Percentiles rank a stretch among this genome's conserved stretches.
These are phyloP conservation scores for Didymella keratinophila DNA, from an alignment of 2,329 filamentous ascomycete species.

Conservation along the genomic window DNA sequence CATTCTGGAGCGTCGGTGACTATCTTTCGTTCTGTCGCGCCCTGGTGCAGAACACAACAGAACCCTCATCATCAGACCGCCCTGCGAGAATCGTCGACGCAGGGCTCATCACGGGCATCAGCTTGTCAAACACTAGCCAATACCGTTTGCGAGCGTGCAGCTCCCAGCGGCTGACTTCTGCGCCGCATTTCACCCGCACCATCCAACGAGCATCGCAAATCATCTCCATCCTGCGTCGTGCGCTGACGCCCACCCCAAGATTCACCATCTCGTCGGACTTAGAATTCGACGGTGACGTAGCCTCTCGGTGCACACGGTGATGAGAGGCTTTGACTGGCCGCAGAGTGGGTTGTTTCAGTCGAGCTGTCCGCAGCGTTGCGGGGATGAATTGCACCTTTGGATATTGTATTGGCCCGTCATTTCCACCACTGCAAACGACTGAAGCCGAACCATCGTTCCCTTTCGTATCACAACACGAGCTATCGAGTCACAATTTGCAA, in stretches of 20 bases:
- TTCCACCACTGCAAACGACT: neutral
- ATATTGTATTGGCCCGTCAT: too few relatives aligned
- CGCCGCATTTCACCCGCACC: slow-evolving; percentile 14
- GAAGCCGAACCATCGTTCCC: slow-evolving; percentile 3
- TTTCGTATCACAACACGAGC: neutral
- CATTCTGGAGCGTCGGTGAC: slow-evolving; percentile 19
- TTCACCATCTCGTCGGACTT: slow-evolving; percentile 1
- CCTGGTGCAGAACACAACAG: slow-evolving; percentile 2
- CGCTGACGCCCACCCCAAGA: slow-evolving; percentile 15
- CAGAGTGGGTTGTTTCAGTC: slow-evolving; percentile 12
- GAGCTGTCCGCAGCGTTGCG: slow-evolving; percentile 1
- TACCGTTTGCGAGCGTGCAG: slow-evolving; percentile 9
- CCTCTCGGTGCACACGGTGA: slow-evolving; percentile 2
- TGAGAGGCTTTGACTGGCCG: slow-evolving; percentile 12
- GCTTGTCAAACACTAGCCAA: slow-evolving; percentile 16
- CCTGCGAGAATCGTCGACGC: neutral
- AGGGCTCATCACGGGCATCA: slow-evolving; percentile 11
- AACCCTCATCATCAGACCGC: slow-evolving; percentile 13
- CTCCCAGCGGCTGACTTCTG: slow-evolving; percentile 15
- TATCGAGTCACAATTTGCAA: neutral
- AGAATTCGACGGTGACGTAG: slow-evolving; percentile 1
- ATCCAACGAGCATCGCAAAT: slow-evolving; percentile 8
- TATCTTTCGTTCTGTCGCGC: slow-evolving; percentile 14
- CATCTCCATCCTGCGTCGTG: neutral
- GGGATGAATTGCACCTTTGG: slow-evolving; percentile 6